These are phyloP conservation scores for Pulveroboletus sp. DNA, from an alignment of 768 basidiomycete genomes.

Conservation along the genomic window DNA sequence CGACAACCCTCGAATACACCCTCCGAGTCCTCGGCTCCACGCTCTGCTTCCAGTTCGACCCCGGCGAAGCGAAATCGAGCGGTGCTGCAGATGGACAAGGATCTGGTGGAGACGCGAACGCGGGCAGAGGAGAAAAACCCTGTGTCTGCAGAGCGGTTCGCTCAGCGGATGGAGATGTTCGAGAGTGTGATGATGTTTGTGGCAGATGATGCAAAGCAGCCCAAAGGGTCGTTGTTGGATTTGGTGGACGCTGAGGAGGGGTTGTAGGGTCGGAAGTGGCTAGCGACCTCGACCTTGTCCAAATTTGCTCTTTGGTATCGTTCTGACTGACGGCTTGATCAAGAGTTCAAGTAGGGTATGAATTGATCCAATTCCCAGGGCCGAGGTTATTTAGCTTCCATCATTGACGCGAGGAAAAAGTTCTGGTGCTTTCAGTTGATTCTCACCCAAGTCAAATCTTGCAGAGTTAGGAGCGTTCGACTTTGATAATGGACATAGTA, in stretches of 20 bases:
- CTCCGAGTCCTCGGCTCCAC: slow-evolving; percentile 1
- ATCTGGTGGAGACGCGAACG: slow-evolving; percentile 22
- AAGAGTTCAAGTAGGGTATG: too few species aligned
- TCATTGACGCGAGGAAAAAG: too few species aligned
- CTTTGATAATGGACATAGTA: too few species aligned
- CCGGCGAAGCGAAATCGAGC: slow-evolving; percentile 20
- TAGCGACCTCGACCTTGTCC: too few species aligned
- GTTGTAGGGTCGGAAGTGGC: too few species aligned
- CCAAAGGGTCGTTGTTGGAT: slow-evolving; percentile 57
- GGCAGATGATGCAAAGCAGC: slow-evolving; percentile 61
- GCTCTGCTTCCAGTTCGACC: neutral
- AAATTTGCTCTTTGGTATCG: too few species aligned
- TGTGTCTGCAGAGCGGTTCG: slow-evolving; percentile 48
- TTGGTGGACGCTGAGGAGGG: slow-evolving; percentile 45
- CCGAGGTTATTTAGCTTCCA: too few species aligned
- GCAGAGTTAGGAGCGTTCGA: too few species aligned
- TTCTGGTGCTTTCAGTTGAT: too few species aligned
- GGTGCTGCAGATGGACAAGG: slow-evolving; percentile 27
- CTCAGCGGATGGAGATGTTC: slow-evolving; percentile 67
- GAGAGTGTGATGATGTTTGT: slow-evolving; percentile 64
- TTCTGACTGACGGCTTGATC: too few species aligned
- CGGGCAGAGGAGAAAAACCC: slow-evolving; percentile 29
- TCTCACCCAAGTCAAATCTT: too few species aligned
- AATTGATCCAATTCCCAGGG: too few species aligned
- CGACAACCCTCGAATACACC: neutral